phyloP scores from a whole-genome alignment of 1,139 yeast species.

The Geotrichum fermentans region DNA sequence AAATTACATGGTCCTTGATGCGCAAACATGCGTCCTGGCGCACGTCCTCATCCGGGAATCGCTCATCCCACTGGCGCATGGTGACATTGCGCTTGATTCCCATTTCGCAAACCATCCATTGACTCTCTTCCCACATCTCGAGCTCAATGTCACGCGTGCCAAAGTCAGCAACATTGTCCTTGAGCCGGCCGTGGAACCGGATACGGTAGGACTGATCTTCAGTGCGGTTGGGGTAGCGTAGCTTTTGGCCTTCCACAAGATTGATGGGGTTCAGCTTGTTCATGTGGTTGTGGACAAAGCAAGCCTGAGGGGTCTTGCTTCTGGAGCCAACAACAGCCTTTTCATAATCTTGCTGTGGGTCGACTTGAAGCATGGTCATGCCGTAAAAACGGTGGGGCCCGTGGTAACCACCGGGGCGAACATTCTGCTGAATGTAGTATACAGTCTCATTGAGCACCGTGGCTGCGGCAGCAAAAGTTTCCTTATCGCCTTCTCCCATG shows the following conservation, averaged over 20 bases:
- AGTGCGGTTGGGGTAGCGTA: conserved; percentile 6
- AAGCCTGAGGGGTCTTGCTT: conserved; percentile 40
- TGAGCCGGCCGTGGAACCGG: conserved; percentile 49
- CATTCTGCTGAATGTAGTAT: conserved; percentile 62
- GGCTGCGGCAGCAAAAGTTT: conserved; percentile 79
- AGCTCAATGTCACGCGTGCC: conserved; percentile 49
- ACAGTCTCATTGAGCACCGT: conserved; percentile 53
- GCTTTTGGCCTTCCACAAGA: not conserved
- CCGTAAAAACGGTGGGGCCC: conserved; percentile 47
- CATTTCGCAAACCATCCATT: conserved; percentile 52
- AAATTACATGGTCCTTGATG: conserved; percentile 30
- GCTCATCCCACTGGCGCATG: conserved; percentile 45
- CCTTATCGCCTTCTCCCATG: conserved; percentile 89
- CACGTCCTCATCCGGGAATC: conserved; percentile 46
- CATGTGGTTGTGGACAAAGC: conserved; percentile 63
- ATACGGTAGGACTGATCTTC: conserved; percentile 9
- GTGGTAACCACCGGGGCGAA: conserved; percentile 52
- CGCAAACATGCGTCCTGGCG: conserved; percentile 28
- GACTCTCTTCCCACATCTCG: conserved; percentile 58
- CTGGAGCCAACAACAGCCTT: conserved; percentile 22
- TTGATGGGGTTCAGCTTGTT: conserved; percentile 56
- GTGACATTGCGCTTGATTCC: conserved; percentile 35
- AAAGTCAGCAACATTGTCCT: conserved; percentile 46
- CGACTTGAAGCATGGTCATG: conserved; percentile 69
- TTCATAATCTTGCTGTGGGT: conserved; percentile 55